phyloP scores from a whole-genome alignment of 345 rosid species.

The Iberis pinnata region DNA sequence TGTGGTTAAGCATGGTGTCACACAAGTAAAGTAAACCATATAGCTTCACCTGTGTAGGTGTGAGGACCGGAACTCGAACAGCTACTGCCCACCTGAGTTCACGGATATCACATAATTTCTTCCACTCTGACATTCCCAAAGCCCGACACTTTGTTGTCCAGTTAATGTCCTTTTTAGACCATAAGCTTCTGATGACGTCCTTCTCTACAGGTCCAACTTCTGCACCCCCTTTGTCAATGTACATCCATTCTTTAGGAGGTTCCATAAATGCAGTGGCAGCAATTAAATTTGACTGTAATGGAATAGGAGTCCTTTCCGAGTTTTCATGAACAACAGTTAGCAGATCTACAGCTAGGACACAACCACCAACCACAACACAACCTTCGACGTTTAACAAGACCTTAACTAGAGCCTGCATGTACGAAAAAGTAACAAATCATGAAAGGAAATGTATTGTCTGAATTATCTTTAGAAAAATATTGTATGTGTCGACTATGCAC shows the following conservation, averaged over 20 bases:
- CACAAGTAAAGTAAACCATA: constrained; percentile 17
- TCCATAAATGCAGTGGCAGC: constrained; percentile 99
- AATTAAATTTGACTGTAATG: constrained; percentile 88
- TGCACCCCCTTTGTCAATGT: constrained; percentile 61
- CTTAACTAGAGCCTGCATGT: constrained; percentile 84
- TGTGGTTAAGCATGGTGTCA: constrained; percentile 9
- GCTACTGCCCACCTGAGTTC: constrained; percentile 98
- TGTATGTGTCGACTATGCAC: constrained; percentile 7
- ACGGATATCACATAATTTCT: constrained; percentile 91
- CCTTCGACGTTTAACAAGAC: constrained; percentile 82
- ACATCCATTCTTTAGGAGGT: constrained; percentile 98
- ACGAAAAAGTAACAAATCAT: constrained; percentile 16
- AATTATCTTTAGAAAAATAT: constrained; percentile 11
- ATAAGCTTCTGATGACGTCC: constrained; percentile 86
- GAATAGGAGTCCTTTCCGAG: constrained; percentile 94
- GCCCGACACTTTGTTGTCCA: constrained; percentile 94
- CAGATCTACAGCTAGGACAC: constrained; percentile 94
- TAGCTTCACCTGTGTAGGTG: constrained; percentile 72
- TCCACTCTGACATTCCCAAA: constrained; percentile 95
- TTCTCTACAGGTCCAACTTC: constrained; percentile 93
- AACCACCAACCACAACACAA: constrained; percentile 96
- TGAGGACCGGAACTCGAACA: constrained; percentile 86
- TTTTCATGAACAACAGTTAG: constrained; percentile 93
- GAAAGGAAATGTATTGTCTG: constrained; percentile 17
- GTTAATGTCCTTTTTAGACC: constrained; percentile 86